These are phyloP conservation scores for Saturnispora ahearnii DNA, from an alignment of 805 yeast species.

Conservation along the genomic window DNA sequence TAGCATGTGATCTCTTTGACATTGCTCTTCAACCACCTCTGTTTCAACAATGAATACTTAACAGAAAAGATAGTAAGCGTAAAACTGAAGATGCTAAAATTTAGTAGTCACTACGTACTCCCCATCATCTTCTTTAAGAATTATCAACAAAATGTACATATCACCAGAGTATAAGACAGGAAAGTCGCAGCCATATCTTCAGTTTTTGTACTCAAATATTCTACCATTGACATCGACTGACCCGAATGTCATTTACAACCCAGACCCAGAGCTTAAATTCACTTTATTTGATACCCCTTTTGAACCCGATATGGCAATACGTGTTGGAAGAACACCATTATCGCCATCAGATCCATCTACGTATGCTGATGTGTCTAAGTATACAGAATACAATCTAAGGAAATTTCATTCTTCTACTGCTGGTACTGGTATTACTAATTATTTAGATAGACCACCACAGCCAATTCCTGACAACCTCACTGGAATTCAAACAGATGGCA, in stretches of 20 bases:
- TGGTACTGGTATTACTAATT: constrained; percentile 30
- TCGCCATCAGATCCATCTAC: constrained; percentile 38
- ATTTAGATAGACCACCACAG: constrained; percentile 32
- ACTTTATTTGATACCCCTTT: constrained; percentile 26
- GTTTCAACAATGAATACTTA: not conserved
- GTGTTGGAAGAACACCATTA: constrained; percentile 31
- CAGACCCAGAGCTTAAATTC: constrained; percentile 26
- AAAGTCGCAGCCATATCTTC: constrained; percentile 22
- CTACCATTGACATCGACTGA: constrained; percentile 29
- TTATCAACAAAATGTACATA: constrained; percentile 21
- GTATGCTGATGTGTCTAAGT: constrained; percentile 44
- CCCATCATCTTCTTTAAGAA: not conserved
- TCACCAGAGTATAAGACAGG: constrained; percentile 24
- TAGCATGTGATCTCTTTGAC: not conserved
- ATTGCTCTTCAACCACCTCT: not conserved
- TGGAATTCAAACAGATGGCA: constrained; percentile 26
- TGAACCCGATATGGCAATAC: constrained; percentile 25
- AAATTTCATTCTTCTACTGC: constrained; percentile 28
- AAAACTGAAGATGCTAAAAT: not conserved
- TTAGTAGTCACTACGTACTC: not conserved
- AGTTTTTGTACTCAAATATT: constrained; percentile 23
- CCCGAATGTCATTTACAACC: constrained; percentile 25
- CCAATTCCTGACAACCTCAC: constrained; percentile 25
- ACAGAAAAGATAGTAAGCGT: not conserved
- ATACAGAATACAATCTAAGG: constrained; percentile 35